These are phyloP conservation scores for Teratosphaeriaceae sp. DNA, from an alignment of 2,329 filamentous ascomycete genomes.

Conservation along the genomic window DNA sequence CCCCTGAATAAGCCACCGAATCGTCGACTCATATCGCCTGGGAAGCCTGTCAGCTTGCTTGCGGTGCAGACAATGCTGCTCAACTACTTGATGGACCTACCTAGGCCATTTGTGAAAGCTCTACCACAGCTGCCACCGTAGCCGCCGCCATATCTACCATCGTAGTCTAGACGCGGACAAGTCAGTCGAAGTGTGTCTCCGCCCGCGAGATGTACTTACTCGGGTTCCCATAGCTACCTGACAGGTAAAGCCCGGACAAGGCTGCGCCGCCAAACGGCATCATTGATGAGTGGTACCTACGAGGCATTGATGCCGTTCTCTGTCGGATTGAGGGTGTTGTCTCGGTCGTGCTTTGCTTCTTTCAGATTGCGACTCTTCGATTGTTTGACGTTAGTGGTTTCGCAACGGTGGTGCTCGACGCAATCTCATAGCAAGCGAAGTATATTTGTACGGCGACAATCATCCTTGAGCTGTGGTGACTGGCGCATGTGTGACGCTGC, in stretches of 20 bases:
- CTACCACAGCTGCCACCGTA: background rate
- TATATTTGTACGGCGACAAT: no score
- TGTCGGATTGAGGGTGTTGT: no score
- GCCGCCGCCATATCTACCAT: background rate
- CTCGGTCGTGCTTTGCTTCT: no score
- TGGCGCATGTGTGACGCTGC: no score
- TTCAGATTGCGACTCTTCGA: no score
- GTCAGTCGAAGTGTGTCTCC: background rate
- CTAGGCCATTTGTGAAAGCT: background rate
- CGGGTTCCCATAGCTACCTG: background rate
- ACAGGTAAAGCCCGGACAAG: background rate
- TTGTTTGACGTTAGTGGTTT: no score
- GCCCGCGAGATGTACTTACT: background rate
- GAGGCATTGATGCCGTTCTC: no score
- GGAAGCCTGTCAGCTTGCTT: background rate
- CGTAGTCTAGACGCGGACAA: background rate
- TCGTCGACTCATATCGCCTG: background rate
- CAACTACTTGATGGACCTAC: background rate
- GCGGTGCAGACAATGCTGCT: background rate
- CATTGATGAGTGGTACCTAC: no score
- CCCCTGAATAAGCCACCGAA: background rate
- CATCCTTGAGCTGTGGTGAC: no score
- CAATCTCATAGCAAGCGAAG: no score
- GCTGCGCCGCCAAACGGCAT: constrained; percentile 1
- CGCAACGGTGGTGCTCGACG: no score